phyloP scores from a whole-genome alignment of 805 yeast genomes.

The Kregervanrija pseudodelftensis region DNA sequence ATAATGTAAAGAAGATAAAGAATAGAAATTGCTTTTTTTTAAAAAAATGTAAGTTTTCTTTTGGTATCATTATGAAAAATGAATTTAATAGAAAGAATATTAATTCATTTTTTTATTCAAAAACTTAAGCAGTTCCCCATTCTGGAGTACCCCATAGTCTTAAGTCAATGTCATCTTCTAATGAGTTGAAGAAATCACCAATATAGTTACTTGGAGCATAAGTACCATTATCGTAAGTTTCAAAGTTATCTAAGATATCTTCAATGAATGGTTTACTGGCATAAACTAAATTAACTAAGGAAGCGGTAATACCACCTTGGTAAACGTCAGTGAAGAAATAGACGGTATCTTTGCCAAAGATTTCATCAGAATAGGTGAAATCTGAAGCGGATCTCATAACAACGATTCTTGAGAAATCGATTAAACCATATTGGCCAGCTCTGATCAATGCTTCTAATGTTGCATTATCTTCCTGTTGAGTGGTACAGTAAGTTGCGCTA shows the following conservation, averaged over 20 bases:
- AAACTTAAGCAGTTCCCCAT: slow-evolving; percentile 8
- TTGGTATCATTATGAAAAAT: no score
- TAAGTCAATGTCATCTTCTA: slow-evolving; percentile 32
- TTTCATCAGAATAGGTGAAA: slow-evolving; percentile 37
- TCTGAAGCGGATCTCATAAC: slow-evolving; percentile 58
- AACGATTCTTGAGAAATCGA: slow-evolving; percentile 50
- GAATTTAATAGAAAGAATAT: no score
- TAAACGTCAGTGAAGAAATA: slow-evolving; percentile 41
- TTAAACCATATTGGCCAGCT: slow-evolving; percentile 45
- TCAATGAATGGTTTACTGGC: slow-evolving; percentile 50
- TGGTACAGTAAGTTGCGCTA: slow-evolving; percentile 49
- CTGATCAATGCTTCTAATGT: slow-evolving; percentile 52
- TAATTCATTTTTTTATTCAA: no score
- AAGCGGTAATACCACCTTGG: slow-evolving; percentile 45
- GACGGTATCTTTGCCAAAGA: slow-evolving; percentile 34
- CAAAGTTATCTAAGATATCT: slow-evolving; percentile 48
- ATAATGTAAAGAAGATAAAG: no score
- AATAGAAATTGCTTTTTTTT: no score
- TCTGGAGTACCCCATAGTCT: slow-evolving; percentile 15
- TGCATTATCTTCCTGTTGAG: slow-evolving; percentile 67
- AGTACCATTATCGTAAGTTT: slow-evolving; percentile 25
- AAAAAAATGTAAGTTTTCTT: no score
- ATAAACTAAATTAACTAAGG: slow-evolving; percentile 42
- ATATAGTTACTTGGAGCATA: slow-evolving; percentile 45
- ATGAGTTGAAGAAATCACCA: slow-evolving; percentile 54